Evolutionary conservation across 2,329 filamentous ascomycete species (phyloP), one percentile per base, ranked within the genome.

Genomic region (Sporothrix luriei): DNA sequence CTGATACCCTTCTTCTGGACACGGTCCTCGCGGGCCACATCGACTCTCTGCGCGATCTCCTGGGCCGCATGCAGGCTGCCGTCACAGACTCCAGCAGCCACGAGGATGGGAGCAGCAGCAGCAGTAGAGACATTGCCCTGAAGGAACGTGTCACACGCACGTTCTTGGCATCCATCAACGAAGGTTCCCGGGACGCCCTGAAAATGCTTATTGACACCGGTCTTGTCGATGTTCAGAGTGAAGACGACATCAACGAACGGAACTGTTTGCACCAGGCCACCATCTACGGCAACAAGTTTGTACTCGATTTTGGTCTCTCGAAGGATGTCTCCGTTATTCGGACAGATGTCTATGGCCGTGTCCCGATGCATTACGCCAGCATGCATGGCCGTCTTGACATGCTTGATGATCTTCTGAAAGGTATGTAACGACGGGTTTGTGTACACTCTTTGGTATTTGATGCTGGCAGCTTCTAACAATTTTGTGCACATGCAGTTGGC

Each of bases 261-360:
- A 99, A 97, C 76, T 97, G 94, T 76, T 84, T 99, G 61, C 95
- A 99, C 75, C 95, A 98, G 80, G 92, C 95, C n/a, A 91, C 94
- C 0, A 97, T 98, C 67, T 97, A 96, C 72, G 94, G 94, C 24
- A 94, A 94, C 75, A 81, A 86, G 11, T 90, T 91, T 74, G 91
- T 97, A 40, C 82, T 98, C 70, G 83, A 87, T 66, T 88, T 91
- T 73, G 94, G 91, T 4, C 82, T 99, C n/a, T 82, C 86, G 1
- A 88, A 86, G 59, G 88, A 87, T 4, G 93, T 97, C 46, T 89
- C 94, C 72, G 89, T 93, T 29, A 88, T 88, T 69, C 86, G 91
- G 66, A 91, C 91, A 2, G 95, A 99, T 80, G 94, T 97, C 7
- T 99, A 99, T 78, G 95, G 95, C 10, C 87, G 95, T 64, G 91